These are phyloP conservation scores for Verticillium nubilum DNA, from an alignment of 2,329 filamentous ascomycete genomes.

Conservation along the genomic window DNA sequence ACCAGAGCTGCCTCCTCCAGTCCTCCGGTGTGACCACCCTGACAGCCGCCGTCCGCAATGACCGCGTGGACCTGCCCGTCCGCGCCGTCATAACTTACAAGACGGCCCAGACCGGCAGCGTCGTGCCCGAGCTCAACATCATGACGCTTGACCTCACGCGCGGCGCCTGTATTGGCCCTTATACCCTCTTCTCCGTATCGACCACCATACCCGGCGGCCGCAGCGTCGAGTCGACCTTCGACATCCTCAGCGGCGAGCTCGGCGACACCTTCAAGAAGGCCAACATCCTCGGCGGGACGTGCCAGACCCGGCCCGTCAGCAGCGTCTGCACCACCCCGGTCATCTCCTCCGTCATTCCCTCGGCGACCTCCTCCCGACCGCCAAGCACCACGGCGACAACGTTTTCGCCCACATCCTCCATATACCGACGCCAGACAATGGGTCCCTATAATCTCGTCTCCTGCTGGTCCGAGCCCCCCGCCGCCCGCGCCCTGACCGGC, in stretches of 20 bases:
- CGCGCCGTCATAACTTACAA: conserved; percentile 39
- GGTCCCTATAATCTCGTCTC: conserved; percentile 39
- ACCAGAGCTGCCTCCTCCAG: conserved; percentile 50
- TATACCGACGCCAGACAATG: conserved; percentile 30
- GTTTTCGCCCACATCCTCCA: conserved; percentile 20
- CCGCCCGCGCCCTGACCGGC: conserved; percentile 35
- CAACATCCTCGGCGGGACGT: conserved; percentile 36
- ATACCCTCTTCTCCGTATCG: conserved; percentile 40
- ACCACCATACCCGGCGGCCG: conserved; percentile 38
- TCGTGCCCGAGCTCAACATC: conserved; percentile 33
- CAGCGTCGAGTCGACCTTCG: conserved; percentile 38
- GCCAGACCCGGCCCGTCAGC: conserved; percentile 31
- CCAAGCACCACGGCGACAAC: conserved; percentile 20
- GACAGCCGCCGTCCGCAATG: conserved; percentile 44
- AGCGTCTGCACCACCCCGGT: conserved; percentile 16
- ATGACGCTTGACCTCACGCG: conserved; percentile 32
- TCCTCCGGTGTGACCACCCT: conserved; percentile 36
- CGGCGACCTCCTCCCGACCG: conserved; percentile 9
- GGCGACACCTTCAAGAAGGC: conserved; percentile 45
- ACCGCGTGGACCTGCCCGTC: conserved; percentile 33
- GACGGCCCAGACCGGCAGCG: conserved; percentile 30
- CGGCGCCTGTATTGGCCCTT: conserved; percentile 38
- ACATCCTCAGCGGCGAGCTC: conserved; percentile 34
- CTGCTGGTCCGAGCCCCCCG: conserved; percentile 42
- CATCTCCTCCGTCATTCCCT: not conserved